These are phyloP conservation scores for Fraxinus americana DNA, from an alignment of 257 asterid genomes.

Conservation along the genomic window DNA sequence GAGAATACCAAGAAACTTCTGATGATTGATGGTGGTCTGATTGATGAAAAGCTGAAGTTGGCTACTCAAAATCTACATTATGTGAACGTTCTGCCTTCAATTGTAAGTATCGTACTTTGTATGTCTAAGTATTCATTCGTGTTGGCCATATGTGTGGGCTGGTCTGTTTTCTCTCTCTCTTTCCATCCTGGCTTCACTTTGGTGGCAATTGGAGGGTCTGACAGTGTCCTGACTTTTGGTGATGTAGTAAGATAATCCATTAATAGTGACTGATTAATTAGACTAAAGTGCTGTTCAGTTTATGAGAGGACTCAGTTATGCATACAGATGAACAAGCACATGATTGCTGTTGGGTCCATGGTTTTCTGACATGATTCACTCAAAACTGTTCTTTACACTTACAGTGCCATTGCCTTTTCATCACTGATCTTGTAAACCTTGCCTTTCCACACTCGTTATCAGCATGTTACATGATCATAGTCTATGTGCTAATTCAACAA, in stretches of 20 bases:
- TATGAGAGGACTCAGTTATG: not conserved
- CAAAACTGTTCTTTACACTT: not conserved
- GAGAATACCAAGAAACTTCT: constrained; percentile 75
- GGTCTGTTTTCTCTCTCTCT: not conserved
- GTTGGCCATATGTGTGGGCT: not conserved
- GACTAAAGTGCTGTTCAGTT: not conserved
- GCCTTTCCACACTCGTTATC: not conserved
- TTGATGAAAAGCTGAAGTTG: constrained; percentile 71
- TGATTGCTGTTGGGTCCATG: not conserved
- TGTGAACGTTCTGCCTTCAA: constrained; percentile 82
- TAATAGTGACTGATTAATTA: not conserved
- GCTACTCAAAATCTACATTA: constrained; percentile 90
- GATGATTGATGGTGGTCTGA: constrained; percentile 80
- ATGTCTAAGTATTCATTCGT: not conserved
- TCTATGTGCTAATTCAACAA: not conserved
- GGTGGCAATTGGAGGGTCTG: not conserved
- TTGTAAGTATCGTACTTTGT: constrained; percentile 55
- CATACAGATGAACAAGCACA: not conserved
- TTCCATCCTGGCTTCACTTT: not conserved
- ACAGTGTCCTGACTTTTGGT: not conserved
- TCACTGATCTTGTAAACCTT: not conserved
- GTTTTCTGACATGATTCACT: not conserved
- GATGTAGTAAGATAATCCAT: not conserved
- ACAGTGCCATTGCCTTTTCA: too few relatives aligned
- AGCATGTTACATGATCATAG: not conserved